Conservation (phyloP, 352 stramenopile genomes). For the Peronosclerospora sorghi region DNA sequence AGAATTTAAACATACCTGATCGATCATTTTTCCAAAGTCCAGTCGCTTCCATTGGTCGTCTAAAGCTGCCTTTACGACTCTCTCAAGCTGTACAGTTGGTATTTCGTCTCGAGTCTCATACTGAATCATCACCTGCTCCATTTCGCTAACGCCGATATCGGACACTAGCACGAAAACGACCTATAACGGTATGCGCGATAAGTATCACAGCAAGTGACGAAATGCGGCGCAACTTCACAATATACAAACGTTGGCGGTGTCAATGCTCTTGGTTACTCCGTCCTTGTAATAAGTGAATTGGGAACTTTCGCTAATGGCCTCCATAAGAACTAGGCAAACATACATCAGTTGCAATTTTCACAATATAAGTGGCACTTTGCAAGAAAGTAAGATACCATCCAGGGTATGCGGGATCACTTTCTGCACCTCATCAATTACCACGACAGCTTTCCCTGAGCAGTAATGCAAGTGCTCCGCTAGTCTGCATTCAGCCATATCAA, state of each 20-base stretch:
- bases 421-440: slow-evolving; percentile 88
- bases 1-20: slow-evolving; percentile 30
- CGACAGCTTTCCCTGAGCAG: slow-evolving; percentile 79
- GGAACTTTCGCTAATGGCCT: slow-evolving; percentile 54
- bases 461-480: slow-evolving; percentile 67
- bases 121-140: slow-evolving; percentile 78
- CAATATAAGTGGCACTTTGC: neutral
- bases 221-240: neutral
- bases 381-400: slow-evolving; percentile 38
- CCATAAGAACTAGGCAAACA: slow-evolving; percentile 46
- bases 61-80: slow-evolving; percentile 66
- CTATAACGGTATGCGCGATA: slow-evolving; percentile 17
- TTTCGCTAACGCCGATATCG: slow-evolving; percentile 76
- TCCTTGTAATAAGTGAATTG: slow-evolving; percentile 74
- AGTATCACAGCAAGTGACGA: slow-evolving; percentile 5
- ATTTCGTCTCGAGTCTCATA: slow-evolving; percentile 63
- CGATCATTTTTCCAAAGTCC: slow-evolving; percentile 86
- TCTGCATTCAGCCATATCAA: slow-evolving; percentile 15
- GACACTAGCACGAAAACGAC: slow-evolving; percentile 86
- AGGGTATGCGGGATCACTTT: slow-evolving; percentile 86
- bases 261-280: slow-evolving; percentile 44
- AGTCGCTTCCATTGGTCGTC: slow-evolving; percentile 81
- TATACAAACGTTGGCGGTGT: slow-evolving; percentile 55
- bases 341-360: neutral
- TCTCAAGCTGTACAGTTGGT: slow-evolving; percentile 45